Evolutionary conservation across 1,139 yeast species (phyloP).

Genomic region (Sugiyamaella paludigena): DNA sequence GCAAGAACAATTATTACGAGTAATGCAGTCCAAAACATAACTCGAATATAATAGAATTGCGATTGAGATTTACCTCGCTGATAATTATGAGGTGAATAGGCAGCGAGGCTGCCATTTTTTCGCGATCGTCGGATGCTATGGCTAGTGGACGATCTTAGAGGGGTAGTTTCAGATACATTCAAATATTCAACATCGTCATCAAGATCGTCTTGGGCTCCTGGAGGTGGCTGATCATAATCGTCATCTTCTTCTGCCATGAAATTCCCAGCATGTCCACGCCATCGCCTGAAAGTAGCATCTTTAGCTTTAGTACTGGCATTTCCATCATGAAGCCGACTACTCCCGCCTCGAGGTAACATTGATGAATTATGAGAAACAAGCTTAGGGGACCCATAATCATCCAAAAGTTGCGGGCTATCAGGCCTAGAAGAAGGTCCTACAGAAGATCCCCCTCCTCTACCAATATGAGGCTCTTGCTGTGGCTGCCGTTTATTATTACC

Average conservation of each 20-base stretch:
- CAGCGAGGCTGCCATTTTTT: constrained; percentile 26
- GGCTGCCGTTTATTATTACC: background rate
- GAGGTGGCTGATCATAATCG: constrained; percentile 27
- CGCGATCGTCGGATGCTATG: constrained; percentile 25
- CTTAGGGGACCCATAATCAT: constrained; percentile 7
- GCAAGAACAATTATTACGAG: constrained; percentile 31
- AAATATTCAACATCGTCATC: constrained; percentile 34
- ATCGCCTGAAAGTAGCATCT: constrained; percentile 31
- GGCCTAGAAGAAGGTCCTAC: background rate
- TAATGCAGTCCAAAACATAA: constrained; percentile 33
- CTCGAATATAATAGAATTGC: constrained; percentile 30
- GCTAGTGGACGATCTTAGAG: constrained; percentile 28
- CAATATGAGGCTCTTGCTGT: background rate
- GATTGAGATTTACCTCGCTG: constrained; percentile 24
- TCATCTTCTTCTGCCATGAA: constrained; percentile 27
- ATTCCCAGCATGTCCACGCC: constrained; percentile 24
- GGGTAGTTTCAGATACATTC: constrained; percentile 35
- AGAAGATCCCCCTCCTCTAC: background rate
- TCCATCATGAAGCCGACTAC: constrained; percentile 8
- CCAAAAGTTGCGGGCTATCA: constrained; percentile 3
- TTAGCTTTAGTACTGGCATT: constrained; percentile 39
- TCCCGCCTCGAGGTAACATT: background rate
- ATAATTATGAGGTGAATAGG: constrained; percentile 38
- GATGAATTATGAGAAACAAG: background rate
- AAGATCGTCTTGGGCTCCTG: constrained; percentile 26